Conservation (phyloP, 768 basidiomycete species). For the Coprinellus micaceus region DNA sequence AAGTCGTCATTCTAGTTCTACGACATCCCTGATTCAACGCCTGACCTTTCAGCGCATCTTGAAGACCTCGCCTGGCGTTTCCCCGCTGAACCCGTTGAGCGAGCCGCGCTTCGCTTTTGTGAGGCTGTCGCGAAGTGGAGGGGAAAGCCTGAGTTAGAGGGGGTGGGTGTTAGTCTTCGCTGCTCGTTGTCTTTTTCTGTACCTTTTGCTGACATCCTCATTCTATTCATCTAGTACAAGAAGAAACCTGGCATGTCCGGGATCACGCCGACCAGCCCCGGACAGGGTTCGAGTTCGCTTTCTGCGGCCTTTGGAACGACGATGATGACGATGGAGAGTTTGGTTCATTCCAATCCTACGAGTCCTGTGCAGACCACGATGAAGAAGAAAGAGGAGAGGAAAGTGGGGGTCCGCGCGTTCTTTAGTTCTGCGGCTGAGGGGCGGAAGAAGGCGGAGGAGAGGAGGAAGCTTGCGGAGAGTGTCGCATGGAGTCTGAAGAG, state of each 20-base stretch:
- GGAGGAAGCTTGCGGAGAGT: too few species aligned
- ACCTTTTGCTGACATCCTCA: constrained; percentile 14
- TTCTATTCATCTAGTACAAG: constrained; percentile 48
- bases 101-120: constrained; percentile 73
- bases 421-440: neutral
- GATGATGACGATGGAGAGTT: constrained; percentile 58
- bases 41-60: constrained; percentile 77
- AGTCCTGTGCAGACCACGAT: constrained; percentile 36
- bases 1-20: constrained; percentile 71
- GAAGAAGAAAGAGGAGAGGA: neutral
- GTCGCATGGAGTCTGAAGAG: too few species aligned
- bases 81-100: constrained; percentile 78
- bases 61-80: constrained; percentile 76
- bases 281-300: constrained; percentile 20
- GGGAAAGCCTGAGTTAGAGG: constrained; percentile 81
- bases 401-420: neutral
- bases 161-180: constrained; percentile 38
- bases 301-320: neutral
- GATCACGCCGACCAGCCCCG: constrained; percentile 16
- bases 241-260: constrained; percentile 30
- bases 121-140: constrained; percentile 81
- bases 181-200: constrained; percentile 7
- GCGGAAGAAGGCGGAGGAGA: too few species aligned
- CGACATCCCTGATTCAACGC: constrained; percentile 65
- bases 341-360: constrained; percentile 68